Evolutionary conservation across 2,329 filamentous ascomycete species (phyloP).

Genomic region (Cercospora beticola): DNA sequence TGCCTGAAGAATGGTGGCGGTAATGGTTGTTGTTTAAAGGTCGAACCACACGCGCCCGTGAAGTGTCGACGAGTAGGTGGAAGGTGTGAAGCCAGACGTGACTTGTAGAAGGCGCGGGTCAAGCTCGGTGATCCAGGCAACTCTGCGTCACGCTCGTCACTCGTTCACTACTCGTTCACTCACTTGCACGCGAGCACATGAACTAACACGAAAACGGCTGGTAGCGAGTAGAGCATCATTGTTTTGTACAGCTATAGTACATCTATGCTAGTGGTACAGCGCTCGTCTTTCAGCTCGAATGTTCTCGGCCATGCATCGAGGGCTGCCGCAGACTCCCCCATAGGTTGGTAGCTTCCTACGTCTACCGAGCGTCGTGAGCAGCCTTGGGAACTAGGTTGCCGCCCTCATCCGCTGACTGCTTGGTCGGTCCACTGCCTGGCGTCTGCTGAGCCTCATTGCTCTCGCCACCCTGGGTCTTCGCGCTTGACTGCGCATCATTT

Average conservation of each 20-base stretch:
- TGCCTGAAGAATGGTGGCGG: neutral
- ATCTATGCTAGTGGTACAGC: conserved; percentile 16
- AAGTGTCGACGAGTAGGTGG: neutral
- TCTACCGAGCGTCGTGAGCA: conserved; percentile 14
- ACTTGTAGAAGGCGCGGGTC: neutral
- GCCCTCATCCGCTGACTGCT: conserved; percentile 15
- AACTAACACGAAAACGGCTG: neutral
- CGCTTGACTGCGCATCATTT: conserved; percentile 6
- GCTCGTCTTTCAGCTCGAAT: neutral
- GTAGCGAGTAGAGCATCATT: conserved; percentile 10
- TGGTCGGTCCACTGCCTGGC: neutral
- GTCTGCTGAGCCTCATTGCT: neutral
- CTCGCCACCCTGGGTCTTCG: neutral
- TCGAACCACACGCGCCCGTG: neutral
- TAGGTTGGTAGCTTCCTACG: neutral
- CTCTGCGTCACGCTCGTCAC: conserved; percentile 3
- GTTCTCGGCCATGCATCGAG: neutral
- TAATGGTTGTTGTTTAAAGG: neutral
- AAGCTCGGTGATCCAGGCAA: neutral
- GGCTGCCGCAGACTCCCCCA: neutral
- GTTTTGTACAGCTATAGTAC: conserved; percentile 17
- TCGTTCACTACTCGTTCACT: neutral
- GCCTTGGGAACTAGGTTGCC: conserved; percentile 13
- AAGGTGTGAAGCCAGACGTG: neutral
- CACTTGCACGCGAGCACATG: conserved; percentile 1